phyloP scores from a whole-genome alignment of 1,284 basidiomycete genomes.

The Volvariella surrecta region DNA sequence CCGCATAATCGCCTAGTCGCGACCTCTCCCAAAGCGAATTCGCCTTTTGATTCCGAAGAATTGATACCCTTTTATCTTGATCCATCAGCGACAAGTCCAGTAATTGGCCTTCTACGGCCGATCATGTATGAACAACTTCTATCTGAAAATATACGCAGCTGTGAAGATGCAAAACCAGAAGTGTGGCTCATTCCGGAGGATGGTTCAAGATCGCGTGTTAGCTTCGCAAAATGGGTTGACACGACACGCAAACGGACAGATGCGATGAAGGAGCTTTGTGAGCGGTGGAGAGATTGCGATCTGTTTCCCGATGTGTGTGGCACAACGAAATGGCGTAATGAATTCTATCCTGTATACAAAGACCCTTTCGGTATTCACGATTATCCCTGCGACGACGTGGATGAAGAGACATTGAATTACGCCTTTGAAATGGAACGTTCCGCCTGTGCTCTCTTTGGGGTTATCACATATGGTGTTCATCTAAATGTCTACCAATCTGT shows the following conservation, averaged over 20 bases:
- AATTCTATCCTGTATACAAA: conserved; percentile 77
- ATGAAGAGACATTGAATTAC: conserved; percentile 39
- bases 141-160: conserved; percentile 34
- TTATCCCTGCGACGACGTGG: conserved; percentile 20
- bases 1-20: conserved; percentile 12
- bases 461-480: conserved; percentile 87
- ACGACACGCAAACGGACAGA: conserved; percentile 48
- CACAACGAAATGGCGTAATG: conserved; percentile 73
- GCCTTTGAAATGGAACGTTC: conserved; percentile 87
- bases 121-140: conserved; percentile 44
- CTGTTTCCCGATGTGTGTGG: conserved; percentile 61
- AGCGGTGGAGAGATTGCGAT: conserved; percentile 60
- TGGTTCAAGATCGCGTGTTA: conserved; percentile 28
- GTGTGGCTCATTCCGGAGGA: conserved; percentile 28
- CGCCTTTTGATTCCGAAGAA: conserved; percentile 25
- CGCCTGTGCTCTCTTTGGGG: conserved; percentile 82
- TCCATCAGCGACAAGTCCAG: conserved; percentile 35
- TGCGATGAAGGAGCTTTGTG: conserved; percentile 53
- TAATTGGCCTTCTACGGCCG: conserved; percentile 58
- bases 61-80: conserved; percentile 46
- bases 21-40: conserved; percentile 13
- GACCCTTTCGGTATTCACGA: conserved; percentile 56
- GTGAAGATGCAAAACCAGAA: conserved; percentile 19
- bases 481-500: conserved; percentile 59
- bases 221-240: conserved; percentile 43